Evolutionary conservation across 1,139 yeast species (phyloP).

Genomic region (Geotrichum klebahnii): DNA sequence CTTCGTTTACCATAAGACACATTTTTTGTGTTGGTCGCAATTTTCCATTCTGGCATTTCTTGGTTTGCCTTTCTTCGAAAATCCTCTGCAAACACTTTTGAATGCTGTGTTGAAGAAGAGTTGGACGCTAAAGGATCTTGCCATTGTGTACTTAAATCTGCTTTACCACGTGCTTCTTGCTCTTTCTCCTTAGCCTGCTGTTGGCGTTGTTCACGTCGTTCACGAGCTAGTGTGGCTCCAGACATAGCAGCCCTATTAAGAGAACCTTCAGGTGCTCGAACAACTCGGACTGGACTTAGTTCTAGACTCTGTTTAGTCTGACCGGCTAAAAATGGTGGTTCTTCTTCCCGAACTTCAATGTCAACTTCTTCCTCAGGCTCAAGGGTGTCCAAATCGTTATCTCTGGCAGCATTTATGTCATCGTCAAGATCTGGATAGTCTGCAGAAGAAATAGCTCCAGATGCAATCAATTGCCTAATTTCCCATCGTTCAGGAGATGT

Average conservation of each 20-base stretch:
- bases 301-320: conserved; percentile 46
- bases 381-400: conserved; percentile 34
- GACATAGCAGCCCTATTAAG: conserved; percentile 68
- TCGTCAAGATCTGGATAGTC: conserved; percentile 70
- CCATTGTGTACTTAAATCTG: conserved; percentile 31
- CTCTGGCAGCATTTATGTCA: conserved; percentile 40
- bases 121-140: conserved; percentile 35
- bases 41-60: conserved; percentile 27
- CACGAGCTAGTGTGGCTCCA: conserved; percentile 68
- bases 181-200: conserved; percentile 49
- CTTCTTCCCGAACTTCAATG: conserved; percentile 63
- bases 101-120: conserved; percentile 13
- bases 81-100: conserved; percentile 24
- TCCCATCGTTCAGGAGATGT: conserved; percentile 94
- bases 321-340: conserved; percentile 71
- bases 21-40: conserved; percentile 20
- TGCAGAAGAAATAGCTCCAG: conserved; percentile 66
- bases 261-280: conserved; percentile 75
- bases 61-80: conserved; percentile 26
- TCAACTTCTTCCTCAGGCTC: conserved; percentile 60
- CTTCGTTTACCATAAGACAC: conserved; percentile 32
- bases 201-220: conserved; percentile 57
- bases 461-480: conserved; percentile 70
- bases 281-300: conserved; percentile 52
- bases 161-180: conserved; percentile 37